Evolutionary conservation across 192 early-diverging fungal species (phyloP), one percentile per base, ranked within the genome.

Genomic region (Gigaspora rosea): DNA sequence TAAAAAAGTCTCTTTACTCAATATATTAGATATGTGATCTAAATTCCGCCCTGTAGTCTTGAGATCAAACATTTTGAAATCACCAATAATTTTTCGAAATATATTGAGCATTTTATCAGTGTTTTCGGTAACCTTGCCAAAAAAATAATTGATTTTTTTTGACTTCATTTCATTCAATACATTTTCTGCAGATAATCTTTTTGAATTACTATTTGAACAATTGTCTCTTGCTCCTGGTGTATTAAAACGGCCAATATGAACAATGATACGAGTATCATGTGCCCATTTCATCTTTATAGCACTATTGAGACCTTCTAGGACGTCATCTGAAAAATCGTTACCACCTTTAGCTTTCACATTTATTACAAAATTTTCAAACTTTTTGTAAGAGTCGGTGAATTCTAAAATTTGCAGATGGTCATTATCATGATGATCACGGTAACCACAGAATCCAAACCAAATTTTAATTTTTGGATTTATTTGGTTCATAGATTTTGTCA

Each of bases 381-480:
- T 0, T 1, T 62, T 32, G 16, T 10, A 11, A 32, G 18, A 10
- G 11, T 62, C 10, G 9, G 32, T 62, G 9, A 62, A 62, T 32
- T 62, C 10, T 32, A 62, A 33, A 32, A 12, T 12, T 4, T 33
- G 8, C 11, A 62, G 32, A 11, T 32, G 20, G 15, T 32, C 0
- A 12, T 0, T 5, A 1, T 13, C 11, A 2, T 27, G 1, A 12
- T 62, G 22, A 27, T 78, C 76, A 48, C 76, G 67, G 27, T 78
- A 78, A 2, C 76, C 76, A 41, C 65, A 71, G 20, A 78, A 78
- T 7, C 67, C 76, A 32, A 71, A 33, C 12, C 69, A 46, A 46
- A 71, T 52, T 73, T 73, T 46, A 50, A 73, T 73, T 3, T 33
- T 46, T 4, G 72, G 57, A 47, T 73, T 73, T 46, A 36, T 61